Base-by-base conservation (phyloP, 1,139 yeast species). In the Protomyces gravidus region DNA sequence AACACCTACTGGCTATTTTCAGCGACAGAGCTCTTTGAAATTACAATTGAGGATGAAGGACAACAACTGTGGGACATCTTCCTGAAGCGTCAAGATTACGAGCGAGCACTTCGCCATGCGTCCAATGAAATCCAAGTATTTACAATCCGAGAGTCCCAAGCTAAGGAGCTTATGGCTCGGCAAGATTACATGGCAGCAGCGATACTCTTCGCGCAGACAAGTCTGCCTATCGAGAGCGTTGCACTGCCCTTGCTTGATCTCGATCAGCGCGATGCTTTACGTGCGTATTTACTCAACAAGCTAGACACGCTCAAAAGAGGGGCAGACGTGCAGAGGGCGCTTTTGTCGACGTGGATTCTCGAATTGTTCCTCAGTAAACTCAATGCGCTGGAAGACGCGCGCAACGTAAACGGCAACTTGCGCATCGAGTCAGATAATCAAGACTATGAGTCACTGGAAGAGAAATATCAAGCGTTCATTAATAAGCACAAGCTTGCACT, bases 261-360 rank as follows among this genome's bases (percentile, higher is more conserved):
- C 5, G 67, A 72, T 11, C 70, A 76, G 49, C 66, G 69, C 28
- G 74, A 73, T n/a, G 76, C 82, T 0, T 70, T 90, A 46, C 73
- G 83, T 51, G 78, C 76, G 52, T 88, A 86, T 66, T 74, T 90
- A 23, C 66, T 73, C 2, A 73, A 78, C 0, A 85, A 87, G 65
- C 76, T 86, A 55, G 67, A 70, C 48, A 45, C 26, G n/a, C 55
- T 39, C 25, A 49, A 30, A 45, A 42, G 73, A 61, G 72, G 46
- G n/a, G 45, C 62, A 47, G 62, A 61, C 2, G 40, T 74, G 47
- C 79, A 86, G 68, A 86, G 85, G 67, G 75, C 79, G 0, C 77
- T 89, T 61, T 70, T 90, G n/a, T 82, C 90, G 0, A 81, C 86
- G 62, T 90, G 97, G 96, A 81, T 90, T 42, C 78, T 88, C 5